These are phyloP conservation scores for Amesomyces nigricolor DNA, from an alignment of 2,329 filamentous ascomycete species.

Conservation along the genomic window DNA sequence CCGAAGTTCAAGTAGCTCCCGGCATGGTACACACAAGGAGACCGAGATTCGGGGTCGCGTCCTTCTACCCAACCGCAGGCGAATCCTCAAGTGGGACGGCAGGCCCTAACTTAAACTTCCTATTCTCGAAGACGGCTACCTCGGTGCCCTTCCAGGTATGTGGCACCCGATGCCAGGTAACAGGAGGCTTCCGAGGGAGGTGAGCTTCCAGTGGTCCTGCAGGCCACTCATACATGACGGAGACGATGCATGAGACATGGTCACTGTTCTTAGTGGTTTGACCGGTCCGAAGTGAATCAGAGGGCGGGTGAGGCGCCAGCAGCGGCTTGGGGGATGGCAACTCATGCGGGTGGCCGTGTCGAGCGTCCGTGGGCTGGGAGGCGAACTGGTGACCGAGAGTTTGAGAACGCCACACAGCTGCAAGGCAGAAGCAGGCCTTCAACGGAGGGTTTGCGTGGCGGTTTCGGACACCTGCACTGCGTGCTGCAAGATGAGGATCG, in stretches of 20 bases:
- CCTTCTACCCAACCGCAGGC: constrained; percentile 18
- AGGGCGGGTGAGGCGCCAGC: neutral
- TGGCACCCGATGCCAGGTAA: neutral
- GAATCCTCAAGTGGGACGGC: too few relatives aligned
- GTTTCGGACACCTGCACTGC: constrained; percentile 7
- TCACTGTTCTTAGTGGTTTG: neutral
- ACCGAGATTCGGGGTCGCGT: constrained; percentile 32
- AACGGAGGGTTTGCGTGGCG: neutral
- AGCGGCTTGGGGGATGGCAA: neutral
- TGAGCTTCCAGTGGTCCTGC: too few relatives aligned
- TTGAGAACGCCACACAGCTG: too few relatives aligned
- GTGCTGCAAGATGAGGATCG: constrained; percentile 18
- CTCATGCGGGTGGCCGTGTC: neutral
- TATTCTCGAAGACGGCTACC: too few relatives aligned
- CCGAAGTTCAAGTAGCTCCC: constrained; percentile 20
- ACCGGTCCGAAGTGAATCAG: neutral
- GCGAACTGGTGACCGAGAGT: too few relatives aligned
- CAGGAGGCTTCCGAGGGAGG: neutral
- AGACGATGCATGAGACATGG: neutral
- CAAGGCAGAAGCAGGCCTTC: constrained; percentile 5
- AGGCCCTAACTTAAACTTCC: neutral
- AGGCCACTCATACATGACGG: too few relatives aligned
- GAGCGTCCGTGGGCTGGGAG: too few relatives aligned
- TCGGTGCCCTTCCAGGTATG: too few relatives aligned
- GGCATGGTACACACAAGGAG: constrained; percentile 25